phyloP scores from a whole-genome alignment of 345 rosid species.

The Salix viminalis region DNA sequence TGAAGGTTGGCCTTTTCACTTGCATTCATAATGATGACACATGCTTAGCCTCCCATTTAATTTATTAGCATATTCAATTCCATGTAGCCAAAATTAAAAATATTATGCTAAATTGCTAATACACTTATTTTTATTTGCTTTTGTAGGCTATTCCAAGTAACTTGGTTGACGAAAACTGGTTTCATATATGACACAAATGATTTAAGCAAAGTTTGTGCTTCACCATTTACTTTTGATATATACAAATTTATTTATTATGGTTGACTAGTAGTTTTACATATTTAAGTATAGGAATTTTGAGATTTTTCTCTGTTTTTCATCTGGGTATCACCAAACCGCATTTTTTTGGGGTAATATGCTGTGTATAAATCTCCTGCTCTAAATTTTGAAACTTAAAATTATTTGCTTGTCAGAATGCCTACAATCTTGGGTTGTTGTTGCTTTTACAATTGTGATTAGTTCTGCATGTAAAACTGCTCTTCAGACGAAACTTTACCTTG shows the following conservation, averaged over 20 bases:
- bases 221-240: neutral
- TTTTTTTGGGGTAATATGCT: neutral
- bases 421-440: neutral
- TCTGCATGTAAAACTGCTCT: neutral
- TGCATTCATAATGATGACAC: neutral
- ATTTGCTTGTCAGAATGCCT: neutral
- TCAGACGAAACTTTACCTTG: neutral
- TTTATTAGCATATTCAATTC: neutral
- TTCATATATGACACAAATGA: conserved; percentile 72
- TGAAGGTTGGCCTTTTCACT: neutral
- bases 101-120: conserved; percentile 22
- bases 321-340: neutral
- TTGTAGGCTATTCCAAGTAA: conserved; percentile 91
- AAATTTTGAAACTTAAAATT: neutral
- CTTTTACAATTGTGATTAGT: neutral
- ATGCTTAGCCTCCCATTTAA: neutral
- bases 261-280: neutral
- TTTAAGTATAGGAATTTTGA: neutral
- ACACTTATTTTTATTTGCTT: conserved; percentile 33
- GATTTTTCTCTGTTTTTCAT: neutral
- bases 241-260: conserved; percentile 5
- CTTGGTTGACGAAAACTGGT: conserved; percentile 83
- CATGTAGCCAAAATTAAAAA: neutral
- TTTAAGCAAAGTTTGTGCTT: conserved; percentile 73
- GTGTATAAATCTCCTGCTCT: neutral